Percentiles rank a stretch among this genome's conserved stretches.
Evolutionary conservation across 371 early-diverging fungal genomes (phyloP).

Genomic region (Paraphysoderma sedebokerense): DNA sequence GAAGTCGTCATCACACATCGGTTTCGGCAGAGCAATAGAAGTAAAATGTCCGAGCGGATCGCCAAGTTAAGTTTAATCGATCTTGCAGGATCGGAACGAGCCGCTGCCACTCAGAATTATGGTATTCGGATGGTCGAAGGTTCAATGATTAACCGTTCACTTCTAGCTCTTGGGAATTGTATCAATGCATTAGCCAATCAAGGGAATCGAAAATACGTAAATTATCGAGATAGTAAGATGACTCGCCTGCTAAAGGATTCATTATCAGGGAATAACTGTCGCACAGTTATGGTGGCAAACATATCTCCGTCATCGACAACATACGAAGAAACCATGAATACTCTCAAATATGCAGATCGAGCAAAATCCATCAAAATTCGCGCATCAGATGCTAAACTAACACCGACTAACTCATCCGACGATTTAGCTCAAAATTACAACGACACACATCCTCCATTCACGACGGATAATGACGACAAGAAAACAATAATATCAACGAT

Average conservation of each 20-base stretch:
- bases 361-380: no score
- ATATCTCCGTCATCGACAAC: slow-evolving; percentile 26
- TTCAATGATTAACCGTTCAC: slow-evolving; percentile 32
- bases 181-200: slow-evolving; percentile 25
- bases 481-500: no score
- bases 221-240: slow-evolving; percentile 44
- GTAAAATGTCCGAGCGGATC: slow-evolving; percentile 1
- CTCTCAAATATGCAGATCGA: no score
- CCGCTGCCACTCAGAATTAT: slow-evolving; percentile 29
- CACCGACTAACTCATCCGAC: no score
- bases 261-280: slow-evolving; percentile 41
- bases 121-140: slow-evolving; percentile 41
- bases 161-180: slow-evolving; percentile 31
- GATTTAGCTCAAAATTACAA: no score
- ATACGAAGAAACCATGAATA: no score
- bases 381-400: no score
- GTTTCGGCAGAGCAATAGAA: slow-evolving; percentile 4
- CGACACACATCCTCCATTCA: no score
- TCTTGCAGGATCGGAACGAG: slow-evolving; percentile 46
- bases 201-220: slow-evolving; percentile 16
- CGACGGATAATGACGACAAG: no score
- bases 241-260: slow-evolving; percentile 56
- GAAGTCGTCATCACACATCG: slow-evolving; percentile 11
- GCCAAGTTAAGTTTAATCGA: slow-evolving; percentile 7
- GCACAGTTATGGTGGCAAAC: slow-evolving; percentile 51